Base-by-base conservation (phyloP, 2,329 filamentous ascomycete genomes). In the Aureobasidium leucospermi region DNA sequence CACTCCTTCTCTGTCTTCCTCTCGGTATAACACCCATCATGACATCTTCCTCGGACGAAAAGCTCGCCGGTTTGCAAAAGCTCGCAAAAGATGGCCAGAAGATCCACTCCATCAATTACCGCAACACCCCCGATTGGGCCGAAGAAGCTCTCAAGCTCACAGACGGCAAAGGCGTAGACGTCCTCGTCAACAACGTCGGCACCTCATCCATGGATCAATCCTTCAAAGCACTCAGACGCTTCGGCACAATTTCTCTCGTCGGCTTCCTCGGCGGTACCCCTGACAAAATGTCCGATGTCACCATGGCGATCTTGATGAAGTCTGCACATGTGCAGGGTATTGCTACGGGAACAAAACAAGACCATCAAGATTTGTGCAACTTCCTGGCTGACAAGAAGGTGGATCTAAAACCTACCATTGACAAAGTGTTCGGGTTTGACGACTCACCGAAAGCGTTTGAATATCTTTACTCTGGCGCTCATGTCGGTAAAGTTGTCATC, bases 241-340 rank as follows among this genome's bases (percentile, higher is more conserved):
- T 76, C 1, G 75, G 74, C 0, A 69, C 67, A 0, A 67, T 78
- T 45, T 76, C 74, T 58, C 73, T 76, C 49, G 74, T 78, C 28
- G 75, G 76, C 4, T 77, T 75, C 60, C 67, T 78, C 2, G 68
- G 69, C 5, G 67, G 68, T 15, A 62, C 73, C 5, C 62, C 67
- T 1, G 62, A 63, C 0, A 62, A 72, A 4, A 58, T 77, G 13
- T 60, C 64, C 2, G 73, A 75, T 39, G 62, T 77, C 23, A 45
- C 77, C 1, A 65, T 71, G 1, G 65, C 65, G 0, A 60, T 76
- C 2, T 76, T 77, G 52, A 74, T 75, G 58, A 65, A 73, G 43
- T 65, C 73, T 38, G 47, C 75, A 0, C 69, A 62, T 2, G 47
- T 77, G 15, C 65, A 69, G 69, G 75, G 75, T 1, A 75, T 76